phyloP scores from a whole-genome alignment of 1,284 basidiomycete genomes.

The Leccinum solheimii region DNA sequence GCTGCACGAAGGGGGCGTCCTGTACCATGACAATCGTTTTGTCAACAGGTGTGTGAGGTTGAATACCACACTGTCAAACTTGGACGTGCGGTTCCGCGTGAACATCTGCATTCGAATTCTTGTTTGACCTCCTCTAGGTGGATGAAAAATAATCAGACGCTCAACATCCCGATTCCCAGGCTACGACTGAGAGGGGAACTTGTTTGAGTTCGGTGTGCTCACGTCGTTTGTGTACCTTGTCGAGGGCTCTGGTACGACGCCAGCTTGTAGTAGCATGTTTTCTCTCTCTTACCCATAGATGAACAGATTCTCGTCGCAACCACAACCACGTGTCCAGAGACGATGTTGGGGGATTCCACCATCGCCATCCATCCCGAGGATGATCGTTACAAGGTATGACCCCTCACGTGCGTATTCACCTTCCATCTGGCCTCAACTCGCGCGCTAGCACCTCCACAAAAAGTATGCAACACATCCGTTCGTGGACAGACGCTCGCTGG shows the following conservation, averaged over 20 bases:
- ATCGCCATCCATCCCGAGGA: slow-evolving; percentile 97
- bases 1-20: no score
- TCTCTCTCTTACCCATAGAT: neutral
- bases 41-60: no score
- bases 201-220: slow-evolving; percentile 59
- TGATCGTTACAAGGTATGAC: slow-evolving; percentile 71
- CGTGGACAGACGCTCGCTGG: no score
- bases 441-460: neutral
- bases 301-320: slow-evolving; percentile 92
- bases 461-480: no score
- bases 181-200: slow-evolving; percentile 45
- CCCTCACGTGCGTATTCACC: neutral
- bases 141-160: slow-evolving; percentile 91
- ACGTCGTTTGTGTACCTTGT: neutral
- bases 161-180: slow-evolving; percentile 56
- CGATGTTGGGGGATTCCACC: slow-evolving; percentile 98
- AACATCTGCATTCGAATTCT: neutral
- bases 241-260: neutral
- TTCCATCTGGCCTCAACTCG: neutral
- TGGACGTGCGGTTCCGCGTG: slow-evolving; percentile 63
- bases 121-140: slow-evolving; percentile 52
- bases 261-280: neutral
- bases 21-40: no score
- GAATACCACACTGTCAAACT: slow-evolving; percentile 38
- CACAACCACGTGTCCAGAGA: slow-evolving; percentile 85